Evolutionary conservation across 1,284 basidiomycete genomes (phyloP).

Genomic region (Cerioporus squamosus): DNA sequence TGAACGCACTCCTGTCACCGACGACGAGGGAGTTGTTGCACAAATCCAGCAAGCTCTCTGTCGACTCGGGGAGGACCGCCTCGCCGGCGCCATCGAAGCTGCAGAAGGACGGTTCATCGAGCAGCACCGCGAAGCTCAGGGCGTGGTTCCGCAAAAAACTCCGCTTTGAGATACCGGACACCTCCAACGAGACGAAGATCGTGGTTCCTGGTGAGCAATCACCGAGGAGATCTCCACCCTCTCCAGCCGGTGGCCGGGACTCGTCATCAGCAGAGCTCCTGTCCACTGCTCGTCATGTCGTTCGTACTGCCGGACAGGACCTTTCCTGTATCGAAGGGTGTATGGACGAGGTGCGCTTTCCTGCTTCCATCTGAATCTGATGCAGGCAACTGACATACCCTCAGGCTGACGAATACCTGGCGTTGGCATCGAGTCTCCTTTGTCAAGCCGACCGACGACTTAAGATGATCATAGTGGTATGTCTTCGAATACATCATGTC

Average conservation of each 20-base stretch:
- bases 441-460: constrained; percentile 47
- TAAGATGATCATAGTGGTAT: constrained; percentile 49
- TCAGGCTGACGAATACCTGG: constrained; percentile 58
- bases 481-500: constrained; percentile 20
- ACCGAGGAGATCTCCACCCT: constrained; percentile 4
- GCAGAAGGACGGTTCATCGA: constrained; percentile 22
- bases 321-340: constrained; percentile 55
- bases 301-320: constrained; percentile 58
- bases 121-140: constrained; percentile 52
- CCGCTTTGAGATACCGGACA: constrained; percentile 38
- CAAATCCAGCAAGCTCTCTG: constrained; percentile 26
- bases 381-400: not conserved
- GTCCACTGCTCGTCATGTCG: constrained; percentile 32
- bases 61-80: constrained; percentile 6
- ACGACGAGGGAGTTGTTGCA: constrained; percentile 13
- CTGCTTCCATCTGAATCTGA: not conserved
- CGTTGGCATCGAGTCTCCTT: constrained; percentile 54
- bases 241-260: not conserved
- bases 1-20: constrained; percentile 22
- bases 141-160: constrained; percentile 68
- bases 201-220: constrained; percentile 5
- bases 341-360: constrained; percentile 42
- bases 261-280: constrained; percentile 1
- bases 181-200: constrained; percentile 37
- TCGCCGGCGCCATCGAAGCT: constrained; percentile 12